Evolutionary conservation across 345 rosid genomes (phyloP).

Genomic region (Eucalyptus sp.): DNA sequence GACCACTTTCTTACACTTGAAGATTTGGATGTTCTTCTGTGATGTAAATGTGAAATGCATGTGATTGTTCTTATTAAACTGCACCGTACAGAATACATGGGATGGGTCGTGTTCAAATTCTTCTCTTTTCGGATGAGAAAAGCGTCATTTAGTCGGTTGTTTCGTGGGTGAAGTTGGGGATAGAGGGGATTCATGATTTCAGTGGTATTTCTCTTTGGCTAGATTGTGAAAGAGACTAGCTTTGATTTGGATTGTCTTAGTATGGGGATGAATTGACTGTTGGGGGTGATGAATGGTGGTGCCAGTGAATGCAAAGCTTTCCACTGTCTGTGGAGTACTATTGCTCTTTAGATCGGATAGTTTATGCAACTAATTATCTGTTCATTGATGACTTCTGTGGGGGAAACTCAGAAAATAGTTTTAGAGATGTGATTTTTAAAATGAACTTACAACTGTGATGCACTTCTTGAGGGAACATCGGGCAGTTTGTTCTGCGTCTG

Average conservation of each 20-base stretch:
- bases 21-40: background rate
- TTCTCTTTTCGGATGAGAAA: too few species aligned
- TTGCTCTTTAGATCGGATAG: background rate
- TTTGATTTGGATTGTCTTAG: too few species aligned
- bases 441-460: background rate
- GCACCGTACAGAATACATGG: too few species aligned
- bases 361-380: background rate
- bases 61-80: too few species aligned
- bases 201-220: background rate
- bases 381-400: background rate
- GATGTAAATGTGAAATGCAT: background rate
- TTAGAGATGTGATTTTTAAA: background rate
- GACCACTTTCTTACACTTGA: background rate
- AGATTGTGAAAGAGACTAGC: background rate
- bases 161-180: too few species aligned
- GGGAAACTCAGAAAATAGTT: background rate
- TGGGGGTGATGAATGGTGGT: background rate
- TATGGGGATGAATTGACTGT: background rate
- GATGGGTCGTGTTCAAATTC: background rate
- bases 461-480: background rate
- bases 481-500: too few species aligned
- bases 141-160: too few species aligned
- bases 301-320: too few species aligned
- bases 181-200: background rate
- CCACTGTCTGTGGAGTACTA: background rate